Evolutionary conservation across 2,329 filamentous ascomycete species (phyloP), one percentile per base, ranked within the genome.

Genomic region (Nakataea oryzae): DNA sequence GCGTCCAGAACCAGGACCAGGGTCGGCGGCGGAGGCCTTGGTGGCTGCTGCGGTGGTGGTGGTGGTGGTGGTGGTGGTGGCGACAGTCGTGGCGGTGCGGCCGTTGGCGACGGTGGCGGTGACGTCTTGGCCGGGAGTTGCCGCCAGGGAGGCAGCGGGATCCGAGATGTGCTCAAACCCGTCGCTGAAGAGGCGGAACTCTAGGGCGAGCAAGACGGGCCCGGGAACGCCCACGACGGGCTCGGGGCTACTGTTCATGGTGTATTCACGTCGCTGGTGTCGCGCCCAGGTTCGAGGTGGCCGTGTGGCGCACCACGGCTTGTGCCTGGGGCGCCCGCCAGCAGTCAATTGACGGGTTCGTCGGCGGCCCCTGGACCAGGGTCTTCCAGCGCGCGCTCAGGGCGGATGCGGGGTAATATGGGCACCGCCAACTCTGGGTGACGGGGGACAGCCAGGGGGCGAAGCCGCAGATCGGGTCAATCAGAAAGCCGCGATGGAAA

Each of bases 131-230:
- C 34, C 5, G 34, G 7, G 13, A 14, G 34, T 17, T 3, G 7
- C 12, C 13, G 34, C 14, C 13, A 17, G 13, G 13, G 13, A 5
- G 34, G 14, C 34, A 6, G 17, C 41, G 41, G 17, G 21, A 50
- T 50, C 41, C 17, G 41, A 50, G 21, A 21, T 8, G 41, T 50
- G 21, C 28, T 73, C 69, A 29, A 75, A 68, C 29, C 75, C 76
- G 69, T 80, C 76, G 65, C 73, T 72, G 67, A 78, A 71, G 58
- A 78, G 72, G 62, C 74, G 74, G 66, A 81, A 81, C 63, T 78
- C 74, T 54, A 81, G 75, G 74, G 75, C 77, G 70, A 80, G 77
- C 13, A 50, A 17, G 21, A 50, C 41, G 7, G 41, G 41, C 5
- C n/a, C 17, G 41, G 1, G 21, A n/a, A 8, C 6, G 41, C 7